Evolutionary conservation across 1,139 yeast species (phyloP), one percentile per base, ranked within the genome.

Genomic region (Yarrowia galli): DNA sequence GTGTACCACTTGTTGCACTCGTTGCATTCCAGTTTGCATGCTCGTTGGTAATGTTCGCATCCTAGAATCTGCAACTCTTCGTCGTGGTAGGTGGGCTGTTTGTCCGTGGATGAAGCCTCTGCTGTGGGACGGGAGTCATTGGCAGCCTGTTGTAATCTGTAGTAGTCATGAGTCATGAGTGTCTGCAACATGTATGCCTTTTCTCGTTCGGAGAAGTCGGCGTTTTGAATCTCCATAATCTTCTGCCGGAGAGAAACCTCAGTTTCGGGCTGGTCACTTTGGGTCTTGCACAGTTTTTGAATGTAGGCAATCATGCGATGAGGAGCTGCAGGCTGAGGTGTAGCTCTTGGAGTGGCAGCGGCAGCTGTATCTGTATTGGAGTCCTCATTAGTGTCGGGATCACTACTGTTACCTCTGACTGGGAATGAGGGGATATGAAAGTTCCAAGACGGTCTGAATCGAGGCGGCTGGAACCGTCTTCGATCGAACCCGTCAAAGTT

Each of bases 1-100:
- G 92, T 80, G 73, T 82, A 88, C 96, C 97, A 93, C 73, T 83
- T 82, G 56, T 79, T 78, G 75, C 98, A 92, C 0, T 83, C 82
- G 10, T 90, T 84, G 75, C 98, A 92, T 75, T 91, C 96, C 67
- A 91, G 78, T 75, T 92, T 92, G 78, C 97, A 92, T 71, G 89
- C 89, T 36, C 96, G 81, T 74, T 87, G 90, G 78, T 93, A 93
- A 78, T 93, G 98, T 28, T 79, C 79, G 76, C 98, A 93, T 2
- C 98, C 98, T 40, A 88, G 76, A 3, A 85, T 80, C 2, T 80
- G 79, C 28, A 15, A 15, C 23, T 15, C 43, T 18, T 54, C 45
- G 15, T 66, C 68, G 40, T 70, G 68, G 7, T 72, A 72, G 16
- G 68, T 68, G 8, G 67, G 68, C 58, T 40, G 67, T 49, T 48